A percentile compares a stretch with the other conserved stretches of the same genome.
Conservation (phyloP, 441 rosid species). For the Rhodomyrtus psidioides region DNA sequence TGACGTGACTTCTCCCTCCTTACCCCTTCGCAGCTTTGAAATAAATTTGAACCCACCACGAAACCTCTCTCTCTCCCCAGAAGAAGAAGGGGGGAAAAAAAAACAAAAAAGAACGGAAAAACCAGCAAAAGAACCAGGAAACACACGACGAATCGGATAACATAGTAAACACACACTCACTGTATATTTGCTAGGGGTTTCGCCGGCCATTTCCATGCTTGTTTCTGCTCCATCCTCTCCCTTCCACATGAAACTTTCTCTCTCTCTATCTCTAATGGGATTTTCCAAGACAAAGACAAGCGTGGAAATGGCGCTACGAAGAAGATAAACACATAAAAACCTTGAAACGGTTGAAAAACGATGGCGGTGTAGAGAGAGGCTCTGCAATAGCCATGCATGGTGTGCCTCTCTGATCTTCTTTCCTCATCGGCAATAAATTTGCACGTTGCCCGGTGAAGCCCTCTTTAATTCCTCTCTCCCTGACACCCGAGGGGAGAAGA, state of each 20-base stretch:
- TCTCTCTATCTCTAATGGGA: not conserved
- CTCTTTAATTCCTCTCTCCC: not conserved
- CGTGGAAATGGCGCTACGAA: slow-evolving; percentile 32
- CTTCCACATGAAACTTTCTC: not conserved
- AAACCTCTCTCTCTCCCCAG: not conserved
- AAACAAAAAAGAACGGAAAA: too few species aligned
- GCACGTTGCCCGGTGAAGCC: not conserved
- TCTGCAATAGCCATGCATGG: not conserved
- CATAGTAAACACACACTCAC: not conserved
- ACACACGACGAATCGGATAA: not conserved
- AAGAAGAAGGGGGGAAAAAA: not conserved
- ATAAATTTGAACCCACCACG: slow-evolving; percentile 18
- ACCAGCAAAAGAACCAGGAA: not conserved
- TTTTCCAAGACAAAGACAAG: slow-evolving; percentile 23
- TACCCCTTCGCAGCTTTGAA: not conserved
- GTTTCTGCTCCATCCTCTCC: slow-evolving; percentile 18
- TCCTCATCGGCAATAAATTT: not conserved
- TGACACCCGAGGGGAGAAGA: not conserved
- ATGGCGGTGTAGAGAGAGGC: not conserved
- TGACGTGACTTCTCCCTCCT: not conserved
- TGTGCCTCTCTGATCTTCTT: not conserved
- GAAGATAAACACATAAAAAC: not conserved
- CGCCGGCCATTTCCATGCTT: slow-evolving; percentile 36
- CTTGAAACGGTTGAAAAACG: not conserved
- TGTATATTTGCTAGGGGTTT: not conserved